Evolutionary conservation across 108 stramenopile genomes (phyloP).

Genomic region (Hondaea fermentalgiana): DNA sequence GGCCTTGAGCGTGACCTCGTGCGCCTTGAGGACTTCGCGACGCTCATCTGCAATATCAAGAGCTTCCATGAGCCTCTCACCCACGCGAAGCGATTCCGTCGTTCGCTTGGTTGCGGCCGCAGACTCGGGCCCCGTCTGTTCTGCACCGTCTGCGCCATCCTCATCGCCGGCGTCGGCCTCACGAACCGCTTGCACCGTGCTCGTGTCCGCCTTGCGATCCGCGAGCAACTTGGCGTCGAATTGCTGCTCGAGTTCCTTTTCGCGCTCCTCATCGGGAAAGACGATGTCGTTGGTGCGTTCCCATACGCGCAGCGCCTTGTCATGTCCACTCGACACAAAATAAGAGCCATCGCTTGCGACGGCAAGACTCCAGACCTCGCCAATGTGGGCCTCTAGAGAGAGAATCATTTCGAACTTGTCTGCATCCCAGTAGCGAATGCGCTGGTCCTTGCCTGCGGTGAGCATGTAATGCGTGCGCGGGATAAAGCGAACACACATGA

Average conservation of each 20-base stretch:
- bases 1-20: slow-evolving; percentile 17
- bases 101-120: slow-evolving; percentile 72
- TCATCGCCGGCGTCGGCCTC: slow-evolving; percentile 26
- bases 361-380: slow-evolving; percentile 76
- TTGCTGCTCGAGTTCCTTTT: slow-evolving; percentile 72
- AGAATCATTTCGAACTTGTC: slow-evolving; percentile 92
- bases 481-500: slow-evolving; percentile 79
- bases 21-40: slow-evolving; percentile 43
- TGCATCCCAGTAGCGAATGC: slow-evolving; percentile 89
- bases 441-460: slow-evolving; percentile 82
- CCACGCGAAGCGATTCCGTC: slow-evolving; percentile 69
- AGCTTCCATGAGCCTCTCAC: slow-evolving; percentile 86
- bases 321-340: slow-evolving; percentile 76
- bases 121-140: slow-evolving; percentile 61
- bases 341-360: slow-evolving; percentile 74
- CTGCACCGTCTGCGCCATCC: slow-evolving; percentile 42
- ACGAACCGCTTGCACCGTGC: slow-evolving; percentile 25
- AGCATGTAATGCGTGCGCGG: slow-evolving; percentile 87
- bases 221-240: slow-evolving; percentile 65
- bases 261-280: slow-evolving; percentile 90
- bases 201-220: slow-evolving; percentile 44
- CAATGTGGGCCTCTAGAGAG: slow-evolving; percentile 69
- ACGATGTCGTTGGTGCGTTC: slow-evolving; percentile 88
- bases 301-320: slow-evolving; percentile 91
- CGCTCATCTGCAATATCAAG: slow-evolving; percentile 78